Conservation (phyloP, 352 stramenopile species). For the Saprolegnia parasitica region DNA sequence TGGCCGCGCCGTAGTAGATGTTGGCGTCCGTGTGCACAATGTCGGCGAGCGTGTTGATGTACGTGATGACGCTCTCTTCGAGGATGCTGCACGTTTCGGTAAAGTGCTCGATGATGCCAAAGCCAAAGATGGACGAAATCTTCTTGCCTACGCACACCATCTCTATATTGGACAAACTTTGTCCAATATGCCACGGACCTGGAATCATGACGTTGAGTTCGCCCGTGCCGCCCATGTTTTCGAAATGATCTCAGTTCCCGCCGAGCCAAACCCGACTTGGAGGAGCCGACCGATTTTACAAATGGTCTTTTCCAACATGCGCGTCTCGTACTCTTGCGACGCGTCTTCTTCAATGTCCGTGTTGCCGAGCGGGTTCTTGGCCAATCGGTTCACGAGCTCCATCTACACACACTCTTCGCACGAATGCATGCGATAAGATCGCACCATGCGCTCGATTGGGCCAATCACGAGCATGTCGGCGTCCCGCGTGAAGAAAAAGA, state of each 20-base stretch:
- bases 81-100: constrained; percentile 90
- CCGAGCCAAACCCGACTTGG: constrained; percentile 95
- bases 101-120: constrained; percentile 96
- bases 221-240: constrained; percentile 93
- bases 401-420: constrained; percentile 36
- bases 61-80: constrained; percentile 95
- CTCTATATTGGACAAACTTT: neutral
- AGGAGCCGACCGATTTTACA: constrained; percentile 92
- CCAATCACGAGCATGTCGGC: constrained; percentile 93
- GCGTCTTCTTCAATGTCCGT: constrained; percentile 26
- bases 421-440: constrained; percentile 56
- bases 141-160: constrained; percentile 80
- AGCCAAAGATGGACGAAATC: constrained; percentile 95
- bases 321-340: constrained; percentile 92
- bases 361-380: constrained; percentile 66
- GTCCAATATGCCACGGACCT: constrained; percentile 27
- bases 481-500: constrained; percentile 91
- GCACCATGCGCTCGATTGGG: constrained; percentile 96
- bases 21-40: constrained; percentile 95
- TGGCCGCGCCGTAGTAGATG: constrained; percentile 91
- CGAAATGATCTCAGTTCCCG: constrained; percentile 96
- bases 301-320: constrained; percentile 94
- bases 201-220: constrained; percentile 97
- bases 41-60: constrained; percentile 96
- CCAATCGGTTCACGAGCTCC: constrained; percentile 51